Conservation (phyloP, 2,329 filamentous ascomycete genomes). For the Nemania sp. region DNA sequence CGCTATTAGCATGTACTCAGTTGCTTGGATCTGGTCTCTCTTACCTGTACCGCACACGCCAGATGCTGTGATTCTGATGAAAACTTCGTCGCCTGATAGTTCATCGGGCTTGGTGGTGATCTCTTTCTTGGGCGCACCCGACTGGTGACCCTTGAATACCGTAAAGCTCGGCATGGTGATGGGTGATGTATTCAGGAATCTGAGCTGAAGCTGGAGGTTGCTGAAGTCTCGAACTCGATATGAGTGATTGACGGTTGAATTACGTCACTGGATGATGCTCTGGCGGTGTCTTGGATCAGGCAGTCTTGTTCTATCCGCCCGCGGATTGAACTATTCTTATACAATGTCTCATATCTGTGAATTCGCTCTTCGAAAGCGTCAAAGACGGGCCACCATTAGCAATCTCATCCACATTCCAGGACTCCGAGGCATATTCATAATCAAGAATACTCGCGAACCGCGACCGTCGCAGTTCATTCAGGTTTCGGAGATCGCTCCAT, state of each 20-base stretch:
- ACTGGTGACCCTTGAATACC: constrained; percentile 65
- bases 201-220: not conserved
- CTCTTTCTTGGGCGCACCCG: constrained; percentile 58
- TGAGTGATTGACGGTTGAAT: not conserved
- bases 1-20: constrained; percentile 45
- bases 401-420: not conserved
- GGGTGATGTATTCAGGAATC: not conserved
- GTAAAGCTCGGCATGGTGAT: constrained; percentile 52
- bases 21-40: not conserved
- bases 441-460: no score
- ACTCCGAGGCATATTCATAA: not conserved
- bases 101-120: constrained; percentile 51
- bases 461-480: no score
- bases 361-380: not conserved
- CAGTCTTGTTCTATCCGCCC: not conserved
- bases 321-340: constrained; percentile 8
- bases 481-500: no score
- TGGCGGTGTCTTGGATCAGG: not conserved
- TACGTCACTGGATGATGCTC: not conserved
- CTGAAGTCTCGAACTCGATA: not conserved
- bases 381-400: not conserved
- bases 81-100: constrained; percentile 58
- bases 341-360: not conserved
- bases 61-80: constrained; percentile 66
- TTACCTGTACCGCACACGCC: constrained; percentile 66